Base-by-base conservation (phyloP, 257 asterid genomes). In the Jasminum sambac region DNA sequence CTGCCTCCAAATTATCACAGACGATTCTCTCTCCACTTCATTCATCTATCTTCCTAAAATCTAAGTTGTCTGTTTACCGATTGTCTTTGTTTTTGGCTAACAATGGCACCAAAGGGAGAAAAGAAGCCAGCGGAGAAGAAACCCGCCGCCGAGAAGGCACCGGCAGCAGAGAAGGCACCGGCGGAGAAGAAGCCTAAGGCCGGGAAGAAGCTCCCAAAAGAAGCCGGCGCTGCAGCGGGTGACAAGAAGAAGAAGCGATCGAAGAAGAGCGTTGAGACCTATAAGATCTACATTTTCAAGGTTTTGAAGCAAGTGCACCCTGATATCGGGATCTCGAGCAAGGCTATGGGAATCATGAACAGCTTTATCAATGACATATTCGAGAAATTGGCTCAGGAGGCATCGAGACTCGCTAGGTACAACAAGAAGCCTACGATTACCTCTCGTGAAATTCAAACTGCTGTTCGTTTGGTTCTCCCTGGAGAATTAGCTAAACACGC, bases 221-320 rank as follows among this genome's bases (percentile, higher is more conserved):
- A 74, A 8, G 38, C 39, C 16, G 63, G 64, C 0, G 67, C 73
- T 11, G 64, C 73, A 5, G 52, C 68, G 4, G 69, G 63, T 12
- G 73, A 67, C 24, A 68, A 74, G 5, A 74, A 74, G 74, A 74
- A 74, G 66, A 74, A 74, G 70, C 63, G 74, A 52, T 8, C 70
- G 8, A 74, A 74, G 69, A 74, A 74, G 65, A 6, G 68, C 11
- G 50, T 58, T 5, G 74, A 74, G 26, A 74, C 78, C 7, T 74
- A 74, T 60, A 74, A 74, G 78, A 74, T 74, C 65, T 74, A 74
- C 59, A 74, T 74, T 64, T 74, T 74, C 66, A 74, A 74, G 65
- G 78, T 72, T 62, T 14, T 72, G 71, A 72, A 74, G 13, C 74
- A 74, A 46, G 78, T 74, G 5, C 78, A 74, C 66, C 71, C 73